Evolutionary conservation across 2,329 filamentous ascomycete species (phyloP), one percentile per base, ranked within the genome.

Genomic region (Calonectria hawksworthii): DNA sequence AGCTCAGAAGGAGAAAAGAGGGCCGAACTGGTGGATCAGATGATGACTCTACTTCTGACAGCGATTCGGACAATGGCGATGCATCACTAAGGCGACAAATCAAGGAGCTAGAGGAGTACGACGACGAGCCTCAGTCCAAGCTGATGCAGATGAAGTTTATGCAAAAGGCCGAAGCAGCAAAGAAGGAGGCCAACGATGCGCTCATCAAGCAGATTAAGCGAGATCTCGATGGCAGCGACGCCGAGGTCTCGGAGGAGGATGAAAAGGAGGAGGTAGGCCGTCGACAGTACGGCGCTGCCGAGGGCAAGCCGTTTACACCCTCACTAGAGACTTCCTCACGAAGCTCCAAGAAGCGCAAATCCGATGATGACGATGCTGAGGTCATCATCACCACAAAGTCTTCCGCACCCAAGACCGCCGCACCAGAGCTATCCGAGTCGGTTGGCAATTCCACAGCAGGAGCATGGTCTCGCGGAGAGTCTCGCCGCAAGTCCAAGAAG

Each of bases 81-180:
- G 89, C 89, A 6, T 88, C 87, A 14, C 83, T 93, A 52, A 86
- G 85, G 89, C 64, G 87, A 86, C 74, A 86, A 75, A 79, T 88
- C 9, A 86, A 86, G 21, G 85, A 86, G 23, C 85, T 88, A 13
- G 86, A 87, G 41, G 82, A 86, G 11, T 86, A 89, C 18, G 89
- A 90, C 28, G 86, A 86, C n/a, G 87, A 83, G 23, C 90, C 91
- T 0, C 89, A 90, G 78, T 93, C 93, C 18, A 93, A 92, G 79
- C 87, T 99, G 9, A 92, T 95, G 85, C 90, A 91, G 67, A 95
- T 99, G 93, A 95, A 95, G 75, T 99, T 99, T 83, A 99, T 99
- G 97, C 92, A 94, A 80, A 95, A 94, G 78, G 95, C 96, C 1
- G 96, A 98, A 81, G 94, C 93, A 34, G 89, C 92, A 47, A 92